Conservation (phyloP, 352 stramenopile genomes). For the Phytophthora pseudosyringae region DNA sequence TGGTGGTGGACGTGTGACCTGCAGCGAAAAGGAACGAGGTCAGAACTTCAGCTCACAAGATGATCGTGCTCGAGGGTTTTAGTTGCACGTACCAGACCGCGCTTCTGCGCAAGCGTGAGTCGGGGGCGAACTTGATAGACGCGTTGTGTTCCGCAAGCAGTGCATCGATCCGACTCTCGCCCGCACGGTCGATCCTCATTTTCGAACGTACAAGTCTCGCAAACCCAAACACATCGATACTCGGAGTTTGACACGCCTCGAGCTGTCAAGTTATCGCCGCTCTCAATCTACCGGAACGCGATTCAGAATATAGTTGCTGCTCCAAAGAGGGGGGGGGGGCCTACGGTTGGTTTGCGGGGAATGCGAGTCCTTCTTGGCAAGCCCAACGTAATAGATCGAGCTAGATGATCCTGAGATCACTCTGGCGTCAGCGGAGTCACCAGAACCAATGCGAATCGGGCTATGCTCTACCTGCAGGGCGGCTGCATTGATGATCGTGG, state of each 20-base stretch:
- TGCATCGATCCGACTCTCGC: conserved; percentile 45
- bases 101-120: conserved; percentile 74
- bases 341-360: conserved; percentile 12
- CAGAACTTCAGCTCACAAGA: neutral
- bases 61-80: too few relatives aligned
- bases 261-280: neutral
- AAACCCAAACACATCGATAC: conserved; percentile 79
- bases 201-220: conserved; percentile 79
- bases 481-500: conserved; percentile 75
- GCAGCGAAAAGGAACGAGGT: neutral
- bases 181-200: conserved; percentile 48
- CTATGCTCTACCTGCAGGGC: conserved; percentile 58
- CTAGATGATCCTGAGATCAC: conserved; percentile 50
- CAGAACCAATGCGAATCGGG: neutral
- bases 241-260: conserved; percentile 14
- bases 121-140: conserved; percentile 35
- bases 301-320: too few relatives aligned
- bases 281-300: conserved; percentile 10
- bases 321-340: neutral
- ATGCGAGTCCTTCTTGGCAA: conserved; percentile 28
- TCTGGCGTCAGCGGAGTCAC: neutral
- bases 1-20: conserved; percentile 57
- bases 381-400: conserved; percentile 57
- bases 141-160: conserved; percentile 48
- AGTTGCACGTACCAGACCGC: conserved; percentile 53